phyloP scores from a whole-genome alignment of 495 filamentous ascomycete genomes.

The Xylaria cubensis region DNA sequence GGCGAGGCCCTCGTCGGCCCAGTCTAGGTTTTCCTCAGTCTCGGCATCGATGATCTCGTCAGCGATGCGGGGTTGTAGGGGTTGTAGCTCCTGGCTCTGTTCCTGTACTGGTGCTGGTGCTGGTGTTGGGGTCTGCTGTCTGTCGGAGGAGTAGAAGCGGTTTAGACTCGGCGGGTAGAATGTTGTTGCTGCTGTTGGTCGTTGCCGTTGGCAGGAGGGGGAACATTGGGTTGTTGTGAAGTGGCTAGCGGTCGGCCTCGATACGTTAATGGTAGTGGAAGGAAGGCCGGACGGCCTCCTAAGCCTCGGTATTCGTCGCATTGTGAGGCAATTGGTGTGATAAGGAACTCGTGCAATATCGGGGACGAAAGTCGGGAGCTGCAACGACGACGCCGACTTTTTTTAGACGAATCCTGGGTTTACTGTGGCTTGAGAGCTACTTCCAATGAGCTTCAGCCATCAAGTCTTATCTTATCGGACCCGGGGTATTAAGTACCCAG shows the following conservation, averaged over 20 bases:
- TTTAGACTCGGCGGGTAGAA: neutral
- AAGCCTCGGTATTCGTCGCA: slow-evolving; percentile 43
- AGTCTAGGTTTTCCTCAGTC: neutral
- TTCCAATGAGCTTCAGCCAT: slow-evolving; percentile 14
- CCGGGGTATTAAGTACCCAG: neutral
- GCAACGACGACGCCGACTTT: slow-evolving; percentile 12
- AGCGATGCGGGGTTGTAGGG: neutral
- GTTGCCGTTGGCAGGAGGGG: neutral
- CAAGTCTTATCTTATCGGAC: neutral
- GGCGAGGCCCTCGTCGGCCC: neutral
- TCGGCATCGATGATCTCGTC: slow-evolving; percentile 11
- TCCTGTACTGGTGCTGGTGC: neutral
- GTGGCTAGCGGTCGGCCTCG: slow-evolving; percentile 19
- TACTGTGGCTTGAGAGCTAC: neutral
- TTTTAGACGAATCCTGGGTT: neutral
- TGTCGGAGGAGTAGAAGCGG: slow-evolving; percentile 37
- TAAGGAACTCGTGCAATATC: neutral
- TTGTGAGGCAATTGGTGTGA: slow-evolving; percentile 25
- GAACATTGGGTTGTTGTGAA: slow-evolving; percentile 14
- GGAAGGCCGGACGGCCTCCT: slow-evolving; percentile 34
- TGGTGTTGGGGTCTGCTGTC: slow-evolving; percentile 11
- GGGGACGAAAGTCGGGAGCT: neutral
- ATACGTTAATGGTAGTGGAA: slow-evolving; percentile 13
- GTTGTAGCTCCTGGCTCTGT: neutral
- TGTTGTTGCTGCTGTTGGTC: slow-evolving; percentile 1